Evolutionary conservation across 495 filamentous ascomycete genomes (phyloP), one percentile per base, ranked within the genome.

Genomic region (Antarctomyces pellizariae): DNA sequence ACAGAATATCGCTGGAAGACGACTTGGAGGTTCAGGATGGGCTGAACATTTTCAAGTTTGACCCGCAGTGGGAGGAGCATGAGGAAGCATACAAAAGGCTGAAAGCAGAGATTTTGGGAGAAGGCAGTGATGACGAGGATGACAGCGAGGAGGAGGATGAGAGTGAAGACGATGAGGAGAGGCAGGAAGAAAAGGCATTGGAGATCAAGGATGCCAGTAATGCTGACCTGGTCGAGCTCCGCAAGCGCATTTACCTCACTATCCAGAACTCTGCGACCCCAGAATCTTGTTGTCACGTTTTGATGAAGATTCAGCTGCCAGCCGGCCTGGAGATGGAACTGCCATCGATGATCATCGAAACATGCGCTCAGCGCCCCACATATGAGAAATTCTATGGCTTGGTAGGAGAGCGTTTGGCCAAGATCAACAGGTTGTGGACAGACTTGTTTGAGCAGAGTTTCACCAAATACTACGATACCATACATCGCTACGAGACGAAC

Each of bases 161-260:
- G 22, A 71, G 64, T 24, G 78, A 80, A 13, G 70, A 74, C n/a
- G 79, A 83, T 30, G 72, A 72, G 11, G 78, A 76, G 23, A 54
- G 72, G 16, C 67, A 83, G 39, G 56, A 65, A 32, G 47, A 62
- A 22, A 67, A 65, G 39, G 62, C 54, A 7, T 55, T 93, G 41
- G 86, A 99, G 48, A 91, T 99, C 57, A 89, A 93, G 49, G 86
- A 99, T 50, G 80, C 90, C 48, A 90, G 68, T 36, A 95, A 95
- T 41, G 77, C 83, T 0, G 79, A 95, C 44, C 63, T 99, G 8
- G 76, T 93, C 37, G 90, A 90, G 40, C 59, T 99, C 13, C 68
- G 86, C 32, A 66, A 79, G 39, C 90, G 78, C 0, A 95, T 99
- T 34, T 99, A 99, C 43, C 56, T 99, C 30, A 95, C 82, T 6